Conservation (phyloP, 257 asterid genomes). For the Lithospermum erythrorhizon region DNA sequence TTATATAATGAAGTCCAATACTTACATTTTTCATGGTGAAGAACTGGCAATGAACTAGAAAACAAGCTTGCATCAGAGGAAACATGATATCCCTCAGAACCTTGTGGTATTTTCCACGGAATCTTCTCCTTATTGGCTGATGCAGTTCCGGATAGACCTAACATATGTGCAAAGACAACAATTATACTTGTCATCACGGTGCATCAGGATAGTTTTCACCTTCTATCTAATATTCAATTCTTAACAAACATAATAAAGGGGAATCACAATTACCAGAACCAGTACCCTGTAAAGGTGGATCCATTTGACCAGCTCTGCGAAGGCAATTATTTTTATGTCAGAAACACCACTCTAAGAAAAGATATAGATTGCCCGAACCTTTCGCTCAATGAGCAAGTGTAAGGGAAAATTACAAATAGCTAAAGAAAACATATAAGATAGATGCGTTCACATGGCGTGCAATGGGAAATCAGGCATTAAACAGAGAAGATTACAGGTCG, state of each 20-base stretch:
- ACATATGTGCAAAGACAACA: conserved; percentile 6
- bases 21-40: conserved; percentile 40
- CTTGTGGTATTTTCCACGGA: conserved; percentile 48
- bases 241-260: background rate
- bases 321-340: background rate
- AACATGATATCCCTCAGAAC: conserved; percentile 18
- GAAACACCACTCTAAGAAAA: background rate
- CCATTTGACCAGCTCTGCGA: background rate
- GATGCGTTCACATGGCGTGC: too few relatives aligned
- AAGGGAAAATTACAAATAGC: too few relatives aligned
- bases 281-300: background rate
- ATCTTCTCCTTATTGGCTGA: conserved; percentile 29
- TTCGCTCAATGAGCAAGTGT: too few relatives aligned
- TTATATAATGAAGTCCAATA: background rate
- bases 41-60: conserved; percentile 54
- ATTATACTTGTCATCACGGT: conserved; percentile 1
- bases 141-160: conserved; percentile 26
- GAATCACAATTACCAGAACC: background rate
- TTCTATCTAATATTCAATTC: background rate
- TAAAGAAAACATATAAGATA: too few relatives aligned
- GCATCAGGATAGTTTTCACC: conserved; percentile 5
- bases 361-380: background rate
- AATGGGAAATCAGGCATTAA: too few relatives aligned
- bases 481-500: too few relatives aligned
- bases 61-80: conserved; percentile 42